Percentiles rank a stretch among this genome's conserved stretches.
phyloP scores from a whole-genome alignment of 441 rosid genomes.

The Pelargonium myrrhifolium region DNA sequence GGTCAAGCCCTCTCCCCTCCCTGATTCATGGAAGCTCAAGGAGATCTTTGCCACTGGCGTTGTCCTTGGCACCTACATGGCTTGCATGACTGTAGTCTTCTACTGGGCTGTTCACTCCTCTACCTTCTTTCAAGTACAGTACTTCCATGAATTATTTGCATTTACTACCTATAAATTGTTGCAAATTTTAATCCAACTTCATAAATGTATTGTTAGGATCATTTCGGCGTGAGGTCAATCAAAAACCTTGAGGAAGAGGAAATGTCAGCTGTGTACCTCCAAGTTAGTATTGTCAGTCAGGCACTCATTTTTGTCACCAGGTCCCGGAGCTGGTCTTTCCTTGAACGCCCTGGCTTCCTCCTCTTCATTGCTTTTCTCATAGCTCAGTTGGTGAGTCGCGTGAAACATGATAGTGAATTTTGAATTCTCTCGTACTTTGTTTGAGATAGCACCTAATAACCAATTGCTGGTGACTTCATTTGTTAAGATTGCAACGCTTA shows the following conservation, averaged over 20 bases:
- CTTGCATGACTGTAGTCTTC: not conserved
- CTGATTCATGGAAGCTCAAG: slow-evolving; percentile 12
- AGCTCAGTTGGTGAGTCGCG: slow-evolving; percentile 7
- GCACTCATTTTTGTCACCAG: slow-evolving; percentile 10
- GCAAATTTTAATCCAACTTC: not conserved
- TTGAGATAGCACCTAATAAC: too few species aligned
- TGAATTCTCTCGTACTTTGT: not conserved
- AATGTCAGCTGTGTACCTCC: slow-evolving; percentile 10
- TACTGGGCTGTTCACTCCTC: not conserved
- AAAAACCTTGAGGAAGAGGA: not conserved
- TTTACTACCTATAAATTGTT: too few species aligned
- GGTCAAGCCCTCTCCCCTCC: slow-evolving; percentile 11
- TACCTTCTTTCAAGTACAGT: not conserved
- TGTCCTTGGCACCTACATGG: slow-evolving; percentile 11
- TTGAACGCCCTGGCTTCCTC: slow-evolving; percentile 10
- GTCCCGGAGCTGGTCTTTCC: slow-evolving; percentile 8
- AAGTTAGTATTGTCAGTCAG: slow-evolving; percentile 9
- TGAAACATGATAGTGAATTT: not conserved
- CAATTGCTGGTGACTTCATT: not conserved
- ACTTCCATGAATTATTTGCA: not conserved
- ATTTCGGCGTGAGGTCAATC: not conserved
- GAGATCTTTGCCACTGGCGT: slow-evolving; percentile 8
- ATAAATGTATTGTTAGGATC: not conserved
- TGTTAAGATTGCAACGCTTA: slow-evolving; percentile 45
- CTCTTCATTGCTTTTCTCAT: not conserved